Evolutionary conservation across 139 green algal genomes (phyloP).

Genomic region (Coelastrella sp.): DNA sequence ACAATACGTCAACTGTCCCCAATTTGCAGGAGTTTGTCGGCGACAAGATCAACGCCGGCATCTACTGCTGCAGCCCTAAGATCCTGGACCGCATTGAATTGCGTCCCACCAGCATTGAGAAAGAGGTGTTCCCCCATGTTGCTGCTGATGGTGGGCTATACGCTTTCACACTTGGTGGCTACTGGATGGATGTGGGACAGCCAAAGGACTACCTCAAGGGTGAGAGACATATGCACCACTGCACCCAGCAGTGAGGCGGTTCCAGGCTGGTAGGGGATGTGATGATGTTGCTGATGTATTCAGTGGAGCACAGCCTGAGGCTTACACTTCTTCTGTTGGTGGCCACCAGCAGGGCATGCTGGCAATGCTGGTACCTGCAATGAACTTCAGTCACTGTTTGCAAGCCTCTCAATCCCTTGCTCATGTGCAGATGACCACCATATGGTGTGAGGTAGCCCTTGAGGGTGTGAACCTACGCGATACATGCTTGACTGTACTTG

Average conservation of each 20-base stretch:
- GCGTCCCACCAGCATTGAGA: slow-evolving; percentile 94
- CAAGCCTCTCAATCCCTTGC: too few species aligned
- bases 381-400: too few species aligned
- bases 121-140: slow-evolving; percentile 96
- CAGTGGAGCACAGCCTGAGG: too few species aligned
- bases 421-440: too few species aligned
- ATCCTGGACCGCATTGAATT: slow-evolving; percentile 95
- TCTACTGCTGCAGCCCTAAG: slow-evolving; percentile 89
- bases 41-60: slow-evolving; percentile 99
- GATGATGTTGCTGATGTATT: too few species aligned
- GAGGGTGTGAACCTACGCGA: neutral
- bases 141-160: slow-evolving; percentile 88
- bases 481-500: neutral
- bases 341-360: too few species aligned
- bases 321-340: too few species aligned
- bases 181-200: slow-evolving; percentile 99
- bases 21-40: slow-evolving; percentile 91
- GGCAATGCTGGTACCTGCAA: too few species aligned
- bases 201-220: slow-evolving; percentile 92
- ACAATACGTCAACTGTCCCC: neutral
- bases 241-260: neutral
- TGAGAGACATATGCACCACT: slow-evolving; percentile 15
- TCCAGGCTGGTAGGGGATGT: neutral
- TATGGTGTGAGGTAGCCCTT: too few species aligned
- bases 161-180: slow-evolving; percentile 90